Evolutionary conservation across 331 rosid genomes (phyloP).

Genomic region (Pyrus hybrid): DNA sequence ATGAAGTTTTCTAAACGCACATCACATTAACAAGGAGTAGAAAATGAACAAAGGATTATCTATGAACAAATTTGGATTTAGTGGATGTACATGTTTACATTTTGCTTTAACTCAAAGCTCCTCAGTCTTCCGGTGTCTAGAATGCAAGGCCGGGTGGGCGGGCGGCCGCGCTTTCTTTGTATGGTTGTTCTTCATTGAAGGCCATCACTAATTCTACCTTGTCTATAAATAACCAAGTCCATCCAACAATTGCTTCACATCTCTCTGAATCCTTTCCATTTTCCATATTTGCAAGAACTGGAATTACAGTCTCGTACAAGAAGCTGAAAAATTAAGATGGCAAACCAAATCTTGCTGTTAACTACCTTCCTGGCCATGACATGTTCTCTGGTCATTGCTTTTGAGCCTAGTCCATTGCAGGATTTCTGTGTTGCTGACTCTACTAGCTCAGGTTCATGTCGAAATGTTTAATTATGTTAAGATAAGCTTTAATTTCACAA

Average conservation of each 20-base stretch:
- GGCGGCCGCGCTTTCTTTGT: neutral
- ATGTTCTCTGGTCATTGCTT: constrained; percentile 16
- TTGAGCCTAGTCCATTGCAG: constrained; percentile 26
- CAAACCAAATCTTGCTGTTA: neutral
- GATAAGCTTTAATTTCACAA: too few species aligned
- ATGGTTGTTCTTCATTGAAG: neutral
- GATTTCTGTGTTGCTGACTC: constrained; percentile 32
- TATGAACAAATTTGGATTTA: neutral
- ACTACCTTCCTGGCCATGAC: neutral
- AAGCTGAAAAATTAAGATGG: neutral
- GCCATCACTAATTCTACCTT: neutral
- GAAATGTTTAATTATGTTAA: too few species aligned
- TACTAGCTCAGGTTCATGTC: constrained; percentile 9
- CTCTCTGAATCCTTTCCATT: too few species aligned
- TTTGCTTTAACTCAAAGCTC: neutral
- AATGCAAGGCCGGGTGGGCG: neutral
- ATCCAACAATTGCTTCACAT: too few species aligned
- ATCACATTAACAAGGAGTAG: neutral
- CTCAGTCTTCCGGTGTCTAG: neutral
- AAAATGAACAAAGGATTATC: neutral
- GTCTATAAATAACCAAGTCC: neutral
- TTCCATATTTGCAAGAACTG: neutral
- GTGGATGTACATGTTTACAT: neutral
- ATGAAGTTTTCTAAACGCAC: too few species aligned
- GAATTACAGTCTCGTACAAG: neutral